Percentiles rank a stretch among this genome's conserved stretches.
Evolutionary conservation across 176 grass and related monocot species (phyloP).

Genomic region (Alloteropsis semialata): DNA sequence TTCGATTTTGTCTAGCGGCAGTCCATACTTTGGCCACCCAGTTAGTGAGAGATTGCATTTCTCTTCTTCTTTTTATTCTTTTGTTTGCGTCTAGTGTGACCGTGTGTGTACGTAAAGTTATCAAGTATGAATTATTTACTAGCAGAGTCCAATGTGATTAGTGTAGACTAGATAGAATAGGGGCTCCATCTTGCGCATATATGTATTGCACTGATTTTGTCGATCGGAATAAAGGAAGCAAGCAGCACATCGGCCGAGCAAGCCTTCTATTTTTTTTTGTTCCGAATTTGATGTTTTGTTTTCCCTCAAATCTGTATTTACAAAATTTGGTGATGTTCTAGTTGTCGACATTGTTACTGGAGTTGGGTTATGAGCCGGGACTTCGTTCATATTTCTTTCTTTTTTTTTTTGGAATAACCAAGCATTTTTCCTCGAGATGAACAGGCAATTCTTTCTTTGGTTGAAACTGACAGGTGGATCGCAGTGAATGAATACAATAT

Average conservation of each 20-base stretch:
- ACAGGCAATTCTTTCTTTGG: too few species aligned
- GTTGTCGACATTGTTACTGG: too few species aligned
- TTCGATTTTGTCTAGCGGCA: conserved; percentile 46
- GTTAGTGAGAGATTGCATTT: neutral
- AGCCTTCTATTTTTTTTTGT: neutral
- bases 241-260: neutral
- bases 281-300: neutral
- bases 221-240: neutral
- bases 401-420: too few species aligned
- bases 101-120: neutral
- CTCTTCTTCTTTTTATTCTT: neutral
- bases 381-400: too few species aligned
- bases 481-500: too few species aligned
- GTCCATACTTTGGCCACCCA: neutral
- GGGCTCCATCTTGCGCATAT: neutral
- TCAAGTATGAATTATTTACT: neutral
- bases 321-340: neutral
- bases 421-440: too few species aligned
- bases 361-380: too few species aligned
- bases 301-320: neutral
- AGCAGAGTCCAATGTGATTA: neutral
- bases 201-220: neutral
- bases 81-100: neutral
- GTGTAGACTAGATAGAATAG: neutral
- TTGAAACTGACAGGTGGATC: too few species aligned